phyloP scores from a whole-genome alignment of 345 rosid species.

The Arabis hirsuta region DNA sequence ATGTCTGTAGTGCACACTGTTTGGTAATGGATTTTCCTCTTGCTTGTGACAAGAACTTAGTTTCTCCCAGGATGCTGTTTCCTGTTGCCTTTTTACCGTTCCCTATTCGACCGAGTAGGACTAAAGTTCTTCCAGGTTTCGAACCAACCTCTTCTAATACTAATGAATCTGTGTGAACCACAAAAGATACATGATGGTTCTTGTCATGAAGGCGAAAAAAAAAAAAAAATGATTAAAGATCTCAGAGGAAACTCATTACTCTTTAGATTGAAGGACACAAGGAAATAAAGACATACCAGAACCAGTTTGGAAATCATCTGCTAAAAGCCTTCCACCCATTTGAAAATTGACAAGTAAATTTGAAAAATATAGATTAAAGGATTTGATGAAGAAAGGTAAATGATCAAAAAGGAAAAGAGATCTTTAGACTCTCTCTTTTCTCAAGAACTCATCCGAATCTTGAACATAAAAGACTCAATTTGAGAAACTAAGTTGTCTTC shows the following conservation, averaged over 20 bases:
- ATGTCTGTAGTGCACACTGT: slow-evolving; percentile 8
- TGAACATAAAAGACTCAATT: neutral
- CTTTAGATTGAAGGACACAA: neutral
- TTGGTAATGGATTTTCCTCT: slow-evolving; percentile 36
- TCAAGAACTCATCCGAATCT: neutral
- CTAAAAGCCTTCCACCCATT: slow-evolving; percentile 7
- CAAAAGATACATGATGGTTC: neutral
- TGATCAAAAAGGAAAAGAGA: neutral
- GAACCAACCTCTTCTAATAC: slow-evolving; percentile 18
- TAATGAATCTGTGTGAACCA: neutral
- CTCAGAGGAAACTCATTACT: neutral
- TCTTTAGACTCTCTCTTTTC: neutral
- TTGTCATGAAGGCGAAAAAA: slow-evolving; percentile 11
- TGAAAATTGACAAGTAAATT: neutral
- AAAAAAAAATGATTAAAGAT: neutral
- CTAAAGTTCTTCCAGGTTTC: slow-evolving; percentile 44
- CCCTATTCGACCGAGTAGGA: slow-evolving; percentile 85
- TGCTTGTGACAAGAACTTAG: slow-evolving; percentile 68
- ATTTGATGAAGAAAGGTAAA: too few species aligned
- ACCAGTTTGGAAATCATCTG: neutral
- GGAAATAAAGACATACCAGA: neutral
- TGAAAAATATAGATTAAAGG: neutral
- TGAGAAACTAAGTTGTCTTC: neutral
- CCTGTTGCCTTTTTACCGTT: slow-evolving; percentile 96
- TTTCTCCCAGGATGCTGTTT: slow-evolving; percentile 73